Base-by-base conservation (phyloP, 441 rosid species). In the Syzygium syzygioides region DNA sequence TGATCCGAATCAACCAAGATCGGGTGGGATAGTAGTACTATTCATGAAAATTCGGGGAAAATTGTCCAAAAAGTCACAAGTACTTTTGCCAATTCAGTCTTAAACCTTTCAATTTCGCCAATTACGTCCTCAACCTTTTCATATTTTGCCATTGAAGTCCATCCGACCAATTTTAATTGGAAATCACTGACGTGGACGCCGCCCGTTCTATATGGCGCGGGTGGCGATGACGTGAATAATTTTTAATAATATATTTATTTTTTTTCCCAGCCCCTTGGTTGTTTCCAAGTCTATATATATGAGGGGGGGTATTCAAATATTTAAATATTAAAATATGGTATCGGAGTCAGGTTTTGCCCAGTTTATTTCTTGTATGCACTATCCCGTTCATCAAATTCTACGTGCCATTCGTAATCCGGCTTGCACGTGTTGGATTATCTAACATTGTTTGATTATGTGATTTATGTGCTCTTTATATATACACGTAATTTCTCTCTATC, bases 331-430 rank as follows among this genome's bases (percentile, higher is more conserved):
- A 62, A 62, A n/a, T 7, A 0, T 7, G 8, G 0, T 14, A 62
- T 62, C 2, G 1, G 10, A 3, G 34, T 3, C 19, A 1, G 6
- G 4, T n/a, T n/a, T 2, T 14, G 2, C 18, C 19, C 2, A 6
- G 0, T n/a, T 62, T 62, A 6, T n/a, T 3, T 14, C 2, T n/a
- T n/a, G 1, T 62, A 14, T n/a, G 71, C 2, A 3, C 2, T 19
- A n/a, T n/a, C 10, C 5, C 71, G 8, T 14, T 62, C 19, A 25
- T 62, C 17, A n/a, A 1, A 62, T 62, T n/a, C 10, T 11, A 14
- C 4, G 3, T 62, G 34, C 28, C 71, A 14, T 62, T 62, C 0
- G 2, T n/a, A 7, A 62, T 14, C 3, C n/a, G 9, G 19, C 15
- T n/a, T 6, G 34, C 34, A 62, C 4, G 37, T n/a, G 3, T n/a